These are phyloP conservation scores for Clonostachys byssicola DNA, from an alignment of 2,329 filamentous ascomycete species.

Conservation along the genomic window DNA sequence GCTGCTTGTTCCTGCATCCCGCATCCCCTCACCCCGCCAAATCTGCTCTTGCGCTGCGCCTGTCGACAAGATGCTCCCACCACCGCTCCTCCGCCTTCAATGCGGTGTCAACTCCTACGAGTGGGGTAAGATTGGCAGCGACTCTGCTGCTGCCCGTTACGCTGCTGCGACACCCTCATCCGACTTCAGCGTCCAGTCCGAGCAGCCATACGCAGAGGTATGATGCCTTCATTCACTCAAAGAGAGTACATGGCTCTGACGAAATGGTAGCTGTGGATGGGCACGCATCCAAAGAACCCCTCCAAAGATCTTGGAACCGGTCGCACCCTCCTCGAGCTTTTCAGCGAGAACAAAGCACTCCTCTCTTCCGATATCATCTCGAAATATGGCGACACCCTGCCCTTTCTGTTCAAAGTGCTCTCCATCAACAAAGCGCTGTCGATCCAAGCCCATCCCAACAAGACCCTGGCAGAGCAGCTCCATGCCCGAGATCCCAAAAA, in stretches of 20 bases:
- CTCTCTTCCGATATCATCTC: constrained; percentile 69
- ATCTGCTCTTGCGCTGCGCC: no score
- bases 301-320: constrained; percentile 85
- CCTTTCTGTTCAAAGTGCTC: constrained; percentile 96
- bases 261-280: constrained; percentile 84
- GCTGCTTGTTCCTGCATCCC: no score
- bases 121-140: constrained; percentile 90
- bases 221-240: constrained; percentile 5
- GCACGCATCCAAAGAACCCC: constrained; percentile 92
- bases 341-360: constrained; percentile 81
- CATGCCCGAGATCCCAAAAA: constrained; percentile 86
- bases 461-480: constrained; percentile 81
- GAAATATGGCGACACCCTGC: constrained; percentile 77
- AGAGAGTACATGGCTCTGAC: background rate
- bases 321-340: constrained; percentile 80
- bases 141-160: constrained; percentile 85
- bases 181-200: constrained; percentile 72
- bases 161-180: constrained; percentile 77
- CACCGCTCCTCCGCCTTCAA: constrained; percentile 80
- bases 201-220: constrained; percentile 94
- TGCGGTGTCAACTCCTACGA: constrained; percentile 98
- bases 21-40: no score
- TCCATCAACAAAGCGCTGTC: constrained; percentile 94
- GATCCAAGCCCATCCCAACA: constrained; percentile 96
- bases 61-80: constrained; percentile 47